phyloP scores from a whole-genome alignment of 192 early-diverging fungal genomes.

The Dissophora globulifera region DNA sequence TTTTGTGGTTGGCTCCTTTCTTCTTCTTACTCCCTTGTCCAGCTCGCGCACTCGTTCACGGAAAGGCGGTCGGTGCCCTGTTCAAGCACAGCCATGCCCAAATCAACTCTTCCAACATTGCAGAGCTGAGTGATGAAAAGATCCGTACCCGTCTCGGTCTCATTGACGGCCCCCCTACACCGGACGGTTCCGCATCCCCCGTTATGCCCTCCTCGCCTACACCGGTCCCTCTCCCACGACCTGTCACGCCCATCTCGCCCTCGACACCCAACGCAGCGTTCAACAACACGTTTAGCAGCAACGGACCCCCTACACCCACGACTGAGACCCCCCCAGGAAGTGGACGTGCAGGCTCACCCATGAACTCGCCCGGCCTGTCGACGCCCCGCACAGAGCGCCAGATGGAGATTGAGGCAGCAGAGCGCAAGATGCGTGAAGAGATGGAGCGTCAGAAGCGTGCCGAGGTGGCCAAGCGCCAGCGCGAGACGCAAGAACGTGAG shows the following conservation, averaged over 20 bases:
- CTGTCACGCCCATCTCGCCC: conserved; percentile 37
- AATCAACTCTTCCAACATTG: conserved; percentile 35
- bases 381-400: conserved; percentile 45
- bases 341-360: conserved; percentile 17
- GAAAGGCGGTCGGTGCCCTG: conserved; percentile 65
- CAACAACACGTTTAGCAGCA: no score
- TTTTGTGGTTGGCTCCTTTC: neutral
- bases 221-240: conserved; percentile 20
- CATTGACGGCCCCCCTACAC: conserved; percentile 28
- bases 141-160: conserved; percentile 31
- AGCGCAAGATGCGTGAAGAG: conserved; percentile 50
- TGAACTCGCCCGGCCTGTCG: conserved; percentile 12
- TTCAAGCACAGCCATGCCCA: conserved; percentile 56
- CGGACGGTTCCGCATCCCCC: conserved; percentile 26
- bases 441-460: conserved; percentile 53
- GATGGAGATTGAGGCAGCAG: conserved; percentile 41
- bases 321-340: no score
- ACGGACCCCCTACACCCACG: no score
- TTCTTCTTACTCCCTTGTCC: neutral
- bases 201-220: conserved; percentile 25
- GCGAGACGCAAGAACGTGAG: conserved; percentile 45
- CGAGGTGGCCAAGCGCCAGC: conserved; percentile 30
- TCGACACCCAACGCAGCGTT: conserved; percentile 14
- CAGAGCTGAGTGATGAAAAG: conserved; percentile 30
- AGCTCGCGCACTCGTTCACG: conserved; percentile 74